phyloP scores from a whole-genome alignment of 129 eudicot species.

The Helianthus annuus region HanXRQr2.0-SUNRISE NC_035433.2:28286765-28287264 shows the following conservation, averaged over 20 bases:
- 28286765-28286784: neutral
- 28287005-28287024: constrained; percentile 18
- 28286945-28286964: constrained; percentile 13
- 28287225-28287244: constrained; percentile 18
- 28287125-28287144: neutral
- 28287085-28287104: too few relatives aligned
- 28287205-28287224: neutral
- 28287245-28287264: constrained; percentile 29
- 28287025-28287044: constrained; percentile 25
- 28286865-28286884: constrained; percentile 18
- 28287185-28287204: constrained; percentile 14
- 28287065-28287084: too few relatives aligned
- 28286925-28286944: constrained; percentile 1
- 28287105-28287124: too few relatives aligned
- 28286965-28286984: constrained; percentile 13
- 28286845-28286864: neutral
- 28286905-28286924: too few relatives aligned
- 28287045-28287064: constrained; percentile 22
- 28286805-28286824: neutral
- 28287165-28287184: constrained; percentile 6
- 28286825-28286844: neutral
- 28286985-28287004: constrained; percentile 25
- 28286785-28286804: neutral
- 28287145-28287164: constrained; percentile 9
- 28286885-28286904: constrained; percentile 22